These are phyloP conservation scores for Withania somnifera DNA, from an alignment of 305 asterid genomes.

Conservation along the genomic window DNA sequence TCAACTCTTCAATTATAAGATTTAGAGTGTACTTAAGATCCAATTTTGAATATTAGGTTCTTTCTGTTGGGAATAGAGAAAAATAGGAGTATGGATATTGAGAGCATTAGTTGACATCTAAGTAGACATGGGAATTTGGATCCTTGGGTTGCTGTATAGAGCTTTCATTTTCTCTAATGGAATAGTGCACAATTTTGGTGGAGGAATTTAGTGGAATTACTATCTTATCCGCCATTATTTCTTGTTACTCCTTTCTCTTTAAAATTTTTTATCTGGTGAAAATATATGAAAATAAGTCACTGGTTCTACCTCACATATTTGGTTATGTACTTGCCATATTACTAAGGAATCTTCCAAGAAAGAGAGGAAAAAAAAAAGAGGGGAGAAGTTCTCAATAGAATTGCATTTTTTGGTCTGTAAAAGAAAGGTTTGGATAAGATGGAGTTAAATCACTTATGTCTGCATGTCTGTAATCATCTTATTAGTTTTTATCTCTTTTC, in stretches of 20 bases:
- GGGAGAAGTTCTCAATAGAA: background rate
- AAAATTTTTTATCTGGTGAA: background rate
- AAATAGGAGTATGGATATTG: conserved; percentile 25
- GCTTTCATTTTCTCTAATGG: background rate
- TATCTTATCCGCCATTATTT: background rate
- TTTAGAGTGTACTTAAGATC: conserved; percentile 24
- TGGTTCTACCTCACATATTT: background rate
- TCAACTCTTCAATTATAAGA: conserved; percentile 25
- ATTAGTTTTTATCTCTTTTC: background rate
- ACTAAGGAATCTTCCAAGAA: background rate
- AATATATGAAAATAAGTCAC: background rate
- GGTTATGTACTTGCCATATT: background rate
- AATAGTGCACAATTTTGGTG: background rate
- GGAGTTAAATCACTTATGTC: background rate
- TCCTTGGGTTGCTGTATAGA: background rate
- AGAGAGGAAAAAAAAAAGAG: background rate
- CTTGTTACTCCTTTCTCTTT: background rate
- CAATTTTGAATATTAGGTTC: conserved; percentile 41
- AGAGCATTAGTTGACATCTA: conserved; percentile 1
- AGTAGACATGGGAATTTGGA: background rate
- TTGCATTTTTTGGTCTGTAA: background rate
- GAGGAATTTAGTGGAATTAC: conserved; percentile 7
- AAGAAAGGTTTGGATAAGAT: background rate
- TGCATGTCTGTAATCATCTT: background rate
- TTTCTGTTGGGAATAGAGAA: conserved; percentile 20